Conservation (phyloP, 805 yeast genomes). For the Candida yuanshanica region DNA sequence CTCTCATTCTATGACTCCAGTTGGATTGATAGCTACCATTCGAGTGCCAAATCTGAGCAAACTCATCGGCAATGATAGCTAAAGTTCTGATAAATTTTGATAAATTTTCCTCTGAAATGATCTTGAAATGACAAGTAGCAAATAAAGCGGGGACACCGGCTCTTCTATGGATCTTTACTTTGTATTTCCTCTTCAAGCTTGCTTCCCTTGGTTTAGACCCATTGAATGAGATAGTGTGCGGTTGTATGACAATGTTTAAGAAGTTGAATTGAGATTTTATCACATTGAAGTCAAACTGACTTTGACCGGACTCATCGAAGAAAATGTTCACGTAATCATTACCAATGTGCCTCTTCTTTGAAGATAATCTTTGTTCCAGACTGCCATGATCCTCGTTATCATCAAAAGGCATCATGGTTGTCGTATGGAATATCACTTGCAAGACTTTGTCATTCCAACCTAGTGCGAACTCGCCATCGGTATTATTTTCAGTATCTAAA, state of each 20-base stretch:
- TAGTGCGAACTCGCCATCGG: conserved; percentile 72
- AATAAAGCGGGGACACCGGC: conserved; percentile 72
- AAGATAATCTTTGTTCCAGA: conserved; percentile 37
- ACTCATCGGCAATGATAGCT: conserved; percentile 59
- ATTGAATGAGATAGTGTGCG: conserved; percentile 36
- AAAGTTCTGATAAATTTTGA: conserved; percentile 62
- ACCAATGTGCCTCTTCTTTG: conserved; percentile 82
- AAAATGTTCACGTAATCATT: conserved; percentile 77
- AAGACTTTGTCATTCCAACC: conserved; percentile 67
- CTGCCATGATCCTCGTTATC: conserved; percentile 30
- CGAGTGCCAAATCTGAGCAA: conserved; percentile 72
- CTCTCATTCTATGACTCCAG: conserved; percentile 65
- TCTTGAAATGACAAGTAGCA: conserved; percentile 70
- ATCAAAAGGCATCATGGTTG: conserved; percentile 71
- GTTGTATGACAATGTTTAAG: conserved; percentile 71
- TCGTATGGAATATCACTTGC: conserved; percentile 72
- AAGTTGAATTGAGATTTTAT: conserved; percentile 79
- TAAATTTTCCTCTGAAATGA: conserved; percentile 54
- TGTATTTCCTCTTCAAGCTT: conserved; percentile 37
- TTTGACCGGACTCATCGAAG: conserved; percentile 67
- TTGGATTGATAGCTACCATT: conserved; percentile 50
- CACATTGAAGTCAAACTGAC: conserved; percentile 58
- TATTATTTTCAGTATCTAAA: conserved; percentile 59
- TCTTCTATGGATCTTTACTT: conserved; percentile 58
- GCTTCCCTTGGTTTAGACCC: conserved; percentile 8